These are phyloP conservation scores for Pseudogymnoascus sp. DNA, from an alignment of 2,329 filamentous ascomycete species.

Conservation along the genomic window DNA sequence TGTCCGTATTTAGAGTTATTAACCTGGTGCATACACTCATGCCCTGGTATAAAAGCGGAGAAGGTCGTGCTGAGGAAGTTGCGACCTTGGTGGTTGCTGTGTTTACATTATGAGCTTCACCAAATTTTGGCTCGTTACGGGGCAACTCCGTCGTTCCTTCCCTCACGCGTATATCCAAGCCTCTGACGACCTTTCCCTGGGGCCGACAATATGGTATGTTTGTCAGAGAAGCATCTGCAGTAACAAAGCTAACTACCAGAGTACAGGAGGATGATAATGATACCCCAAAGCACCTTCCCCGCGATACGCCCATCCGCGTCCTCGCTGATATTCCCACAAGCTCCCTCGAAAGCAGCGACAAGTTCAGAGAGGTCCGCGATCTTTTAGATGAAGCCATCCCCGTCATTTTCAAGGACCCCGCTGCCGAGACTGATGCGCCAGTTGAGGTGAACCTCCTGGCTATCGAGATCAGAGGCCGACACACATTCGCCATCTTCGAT, in stretches of 20 bases:
- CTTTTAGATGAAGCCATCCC: not conserved
- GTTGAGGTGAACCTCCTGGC: not conserved
- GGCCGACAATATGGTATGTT: not conserved
- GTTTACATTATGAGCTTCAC: not conserved
- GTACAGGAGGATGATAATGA: not conserved
- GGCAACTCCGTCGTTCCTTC: not conserved
- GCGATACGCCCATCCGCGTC: not conserved
- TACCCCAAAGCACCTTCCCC: not conserved
- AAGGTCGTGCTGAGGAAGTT: not conserved
- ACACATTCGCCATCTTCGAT: not conserved
- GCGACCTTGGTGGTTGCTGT: not conserved
- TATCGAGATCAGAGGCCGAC: not conserved
- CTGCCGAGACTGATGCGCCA: not conserved
- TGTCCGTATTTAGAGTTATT: not conserved
- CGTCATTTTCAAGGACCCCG: not conserved
- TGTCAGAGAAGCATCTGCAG: not conserved
- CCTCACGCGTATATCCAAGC: not conserved
- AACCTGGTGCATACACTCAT: not conserved
- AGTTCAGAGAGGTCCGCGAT: not conserved
- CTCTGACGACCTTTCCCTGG: not conserved
- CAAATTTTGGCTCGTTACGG: not conserved
- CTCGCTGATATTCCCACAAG: not conserved
- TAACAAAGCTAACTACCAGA: not conserved
- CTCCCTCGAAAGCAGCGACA: not conserved
- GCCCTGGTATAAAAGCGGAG: not conserved